Evolutionary conservation across 2,329 filamentous ascomycete species (phyloP).

Genomic region (Gnomoniopsis smithogilvyi): DNA sequence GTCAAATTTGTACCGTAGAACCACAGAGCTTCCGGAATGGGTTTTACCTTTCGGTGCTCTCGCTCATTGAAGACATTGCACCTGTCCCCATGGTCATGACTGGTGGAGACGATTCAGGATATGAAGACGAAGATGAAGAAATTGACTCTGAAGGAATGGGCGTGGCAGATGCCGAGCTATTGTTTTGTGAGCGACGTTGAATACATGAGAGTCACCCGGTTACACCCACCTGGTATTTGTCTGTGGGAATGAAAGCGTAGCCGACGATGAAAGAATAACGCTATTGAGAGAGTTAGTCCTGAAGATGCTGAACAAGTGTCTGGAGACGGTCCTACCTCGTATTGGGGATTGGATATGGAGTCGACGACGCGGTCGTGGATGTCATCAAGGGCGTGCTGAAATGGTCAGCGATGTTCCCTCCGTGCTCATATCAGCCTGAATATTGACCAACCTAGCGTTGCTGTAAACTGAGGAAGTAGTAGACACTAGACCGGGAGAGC

Average conservation of each 20-base stretch:
- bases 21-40: not conserved
- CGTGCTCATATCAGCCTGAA: not conserved
- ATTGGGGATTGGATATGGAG: not conserved
- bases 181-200: not conserved
- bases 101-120: not conserved
- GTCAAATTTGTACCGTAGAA: slow-evolving; percentile 20
- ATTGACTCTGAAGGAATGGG: not conserved
- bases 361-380: not conserved
- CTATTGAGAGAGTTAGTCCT: not conserved
- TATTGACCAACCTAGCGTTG: not conserved
- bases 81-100: not conserved
- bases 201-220: too few species aligned
- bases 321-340: slow-evolving; percentile 5
- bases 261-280: not conserved
- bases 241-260: not conserved
- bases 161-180: not conserved
- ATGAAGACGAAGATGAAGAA: not conserved
- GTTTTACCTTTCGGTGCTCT: slow-evolving; percentile 11
- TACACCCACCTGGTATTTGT: slow-evolving; percentile 12
- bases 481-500: not conserved
- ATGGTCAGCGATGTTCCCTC: not conserved
- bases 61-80: not conserved
- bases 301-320: too few species aligned
- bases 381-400: not conserved
- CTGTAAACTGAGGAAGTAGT: not conserved